A percentile compares a stretch with the other conserved stretches of the same genome.
These are phyloP conservation scores for Punica granatum DNA, from an alignment of 345 rosid species.

Conservation along the genomic window DNA sequence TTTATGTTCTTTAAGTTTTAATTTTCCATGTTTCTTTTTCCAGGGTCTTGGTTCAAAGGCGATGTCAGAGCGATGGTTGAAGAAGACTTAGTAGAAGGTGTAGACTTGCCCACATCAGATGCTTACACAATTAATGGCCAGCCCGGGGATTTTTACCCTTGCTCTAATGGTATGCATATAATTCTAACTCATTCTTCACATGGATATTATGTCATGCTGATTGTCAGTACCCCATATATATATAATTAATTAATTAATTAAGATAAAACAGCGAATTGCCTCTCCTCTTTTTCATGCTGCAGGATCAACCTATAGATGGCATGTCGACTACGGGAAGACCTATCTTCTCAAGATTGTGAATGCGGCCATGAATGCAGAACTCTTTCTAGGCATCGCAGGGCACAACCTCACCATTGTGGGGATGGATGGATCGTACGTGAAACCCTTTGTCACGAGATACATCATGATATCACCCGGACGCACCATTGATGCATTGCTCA, in stretches of 20 bases:
- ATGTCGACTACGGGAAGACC: conserved; percentile 23
- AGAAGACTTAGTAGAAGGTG: neutral
- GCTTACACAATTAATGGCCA: conserved; percentile 12
- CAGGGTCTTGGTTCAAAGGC: conserved; percentile 7
- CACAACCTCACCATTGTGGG: conserved; percentile 22
- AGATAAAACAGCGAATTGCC: too few relatives aligned
- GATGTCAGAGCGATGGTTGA: conserved; percentile 1
- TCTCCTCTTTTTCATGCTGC: too few relatives aligned
- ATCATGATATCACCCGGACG: conserved; percentile 20
- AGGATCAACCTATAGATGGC: conserved; percentile 7
- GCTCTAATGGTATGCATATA: conserved; percentile 3
- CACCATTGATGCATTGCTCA: conserved; percentile 18
- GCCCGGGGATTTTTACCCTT: conserved; percentile 5
- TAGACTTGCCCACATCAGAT: conserved; percentile 4
- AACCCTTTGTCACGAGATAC: conserved; percentile 15
- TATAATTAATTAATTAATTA: too few relatives aligned
- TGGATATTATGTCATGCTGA: neutral
- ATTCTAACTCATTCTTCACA: neutral
- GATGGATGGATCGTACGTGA: conserved; percentile 20
- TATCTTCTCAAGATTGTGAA: conserved; percentile 24
- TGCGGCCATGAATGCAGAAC: conserved; percentile 20
- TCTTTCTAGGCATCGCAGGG: conserved; percentile 18
- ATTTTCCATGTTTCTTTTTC: too few relatives aligned
- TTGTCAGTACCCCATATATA: too few relatives aligned
- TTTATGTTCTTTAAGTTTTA: too few relatives aligned